A percentile compares a stretch with the other conserved stretches of the same genome.
Conservation (phyloP, 1,139 yeast genomes). For the Geotrichum europaeum region DNA sequence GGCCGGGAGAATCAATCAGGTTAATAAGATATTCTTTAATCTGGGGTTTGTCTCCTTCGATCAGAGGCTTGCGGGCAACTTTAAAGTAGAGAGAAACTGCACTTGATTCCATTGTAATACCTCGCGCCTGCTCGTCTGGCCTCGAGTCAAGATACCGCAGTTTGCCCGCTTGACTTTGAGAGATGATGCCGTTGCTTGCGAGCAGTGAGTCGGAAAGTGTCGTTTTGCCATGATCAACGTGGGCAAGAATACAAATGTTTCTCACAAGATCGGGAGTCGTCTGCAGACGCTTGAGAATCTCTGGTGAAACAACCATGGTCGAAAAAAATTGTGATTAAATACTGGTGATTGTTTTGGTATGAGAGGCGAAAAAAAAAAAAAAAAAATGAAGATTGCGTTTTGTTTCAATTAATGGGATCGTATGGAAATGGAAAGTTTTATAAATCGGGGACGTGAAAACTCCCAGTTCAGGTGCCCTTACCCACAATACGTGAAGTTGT, state of each 20-base stretch:
- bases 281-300: slow-evolving; percentile 62
- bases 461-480: neutral
- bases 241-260: slow-evolving; percentile 93
- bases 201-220: slow-evolving; percentile 86
- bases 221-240: slow-evolving; percentile 98
- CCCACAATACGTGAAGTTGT: neutral
- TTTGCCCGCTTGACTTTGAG: slow-evolving; percentile 92
- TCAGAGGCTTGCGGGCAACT: slow-evolving; percentile 26
- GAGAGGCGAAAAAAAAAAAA: neutral
- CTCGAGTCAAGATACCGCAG: slow-evolving; percentile 88
- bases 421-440: neutral
- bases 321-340: neutral
- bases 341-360: neutral
- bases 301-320: slow-evolving; percentile 44
- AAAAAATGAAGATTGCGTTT: neutral
- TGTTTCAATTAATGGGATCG: neutral
- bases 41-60: slow-evolving; percentile 35
- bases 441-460: neutral
- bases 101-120: slow-evolving; percentile 95
- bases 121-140: slow-evolving; percentile 92
- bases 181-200: slow-evolving; percentile 94
- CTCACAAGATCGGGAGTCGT: slow-evolving; percentile 63
- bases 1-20: slow-evolving; percentile 97
- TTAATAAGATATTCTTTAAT: slow-evolving; percentile 79
- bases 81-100: slow-evolving; percentile 84